Percentiles rank a stretch among this genome's conserved stretches.
These are phyloP conservation scores for Vaccinium corymbosum DNA, from an alignment of 148 eudicot genomes.

Conservation along the genomic window DNA sequence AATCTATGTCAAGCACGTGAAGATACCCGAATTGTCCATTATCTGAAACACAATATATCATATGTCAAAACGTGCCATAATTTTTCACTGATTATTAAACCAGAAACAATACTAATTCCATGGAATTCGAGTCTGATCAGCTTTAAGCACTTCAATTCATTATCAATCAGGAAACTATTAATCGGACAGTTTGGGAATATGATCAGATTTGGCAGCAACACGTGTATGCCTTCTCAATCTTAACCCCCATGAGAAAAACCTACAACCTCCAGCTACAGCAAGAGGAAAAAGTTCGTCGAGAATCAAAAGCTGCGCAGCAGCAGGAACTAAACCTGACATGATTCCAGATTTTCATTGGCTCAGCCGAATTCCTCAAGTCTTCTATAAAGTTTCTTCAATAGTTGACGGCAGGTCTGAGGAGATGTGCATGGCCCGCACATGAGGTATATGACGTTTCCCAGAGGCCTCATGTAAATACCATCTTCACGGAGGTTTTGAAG, in stretches of 20 bases:
- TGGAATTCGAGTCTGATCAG: neutral
- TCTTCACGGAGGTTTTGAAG: constrained; percentile 65
- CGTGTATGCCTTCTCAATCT: neutral
- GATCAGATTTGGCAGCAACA: neutral
- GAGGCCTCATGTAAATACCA: constrained; percentile 79
- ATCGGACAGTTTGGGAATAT: neutral
- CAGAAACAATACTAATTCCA: neutral
- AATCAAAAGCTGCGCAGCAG: neutral
- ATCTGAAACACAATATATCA: no score
- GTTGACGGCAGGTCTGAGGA: constrained; percentile 43
- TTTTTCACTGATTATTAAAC: neutral
- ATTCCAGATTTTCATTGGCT: constrained; percentile 19
- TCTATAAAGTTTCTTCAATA: constrained; percentile 45
- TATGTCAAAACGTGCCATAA: no score
- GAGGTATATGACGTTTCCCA: constrained; percentile 88
- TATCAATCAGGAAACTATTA: neutral
- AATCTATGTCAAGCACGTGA: no score
- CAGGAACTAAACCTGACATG: neutral
- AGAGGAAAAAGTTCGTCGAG: neutral
- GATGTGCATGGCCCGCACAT: constrained; percentile 92
- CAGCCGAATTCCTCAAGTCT: constrained; percentile 69
- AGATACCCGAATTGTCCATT: no score
- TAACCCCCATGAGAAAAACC: neutral
- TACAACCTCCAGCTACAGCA: neutral
- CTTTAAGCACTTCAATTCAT: neutral